Evolutionary conservation across 768 basidiomycete genomes (phyloP).

Genomic region (Boletus reticulatus): DNA sequence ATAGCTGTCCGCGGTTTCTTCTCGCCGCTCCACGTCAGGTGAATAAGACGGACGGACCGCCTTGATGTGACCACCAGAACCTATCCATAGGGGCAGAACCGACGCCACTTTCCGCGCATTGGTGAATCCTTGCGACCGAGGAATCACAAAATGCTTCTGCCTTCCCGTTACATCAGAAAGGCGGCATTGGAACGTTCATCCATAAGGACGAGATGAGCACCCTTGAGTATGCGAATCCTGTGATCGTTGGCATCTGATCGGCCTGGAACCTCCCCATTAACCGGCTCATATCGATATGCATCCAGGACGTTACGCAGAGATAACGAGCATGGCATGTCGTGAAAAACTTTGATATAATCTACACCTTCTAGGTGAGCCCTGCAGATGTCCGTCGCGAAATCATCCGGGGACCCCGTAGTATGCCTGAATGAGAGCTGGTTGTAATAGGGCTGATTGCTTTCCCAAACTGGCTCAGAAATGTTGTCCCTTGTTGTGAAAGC

Average conservation of each 20-base stretch:
- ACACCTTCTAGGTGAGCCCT: conserved; percentile 27
- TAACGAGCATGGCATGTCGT: conserved; percentile 49
- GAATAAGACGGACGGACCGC: conserved; percentile 12
- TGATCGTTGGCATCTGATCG: conserved; percentile 28
- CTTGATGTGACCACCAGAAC: conserved; percentile 7
- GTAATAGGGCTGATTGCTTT: conserved; percentile 26
- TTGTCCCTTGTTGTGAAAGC: conserved; percentile 8
- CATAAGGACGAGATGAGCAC: conserved; percentile 46
- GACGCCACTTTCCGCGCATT: conserved; percentile 16
- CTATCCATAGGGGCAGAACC: conserved; percentile 16
- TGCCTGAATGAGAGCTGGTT: conserved; percentile 13
- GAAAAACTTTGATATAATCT: conserved; percentile 61
- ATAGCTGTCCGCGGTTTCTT: conserved; percentile 10
- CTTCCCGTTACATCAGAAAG: conserved; percentile 38
- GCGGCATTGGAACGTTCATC: conserved; percentile 46
- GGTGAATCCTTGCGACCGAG: conserved; percentile 19
- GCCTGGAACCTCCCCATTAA: conserved; percentile 7
- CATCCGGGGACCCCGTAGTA: conserved; percentile 4
- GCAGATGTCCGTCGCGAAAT: conserved; percentile 14
- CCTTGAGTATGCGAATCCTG: conserved; percentile 47
- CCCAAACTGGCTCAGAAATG: conserved; percentile 18
- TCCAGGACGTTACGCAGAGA: conserved; percentile 50
- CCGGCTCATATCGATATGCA: conserved; percentile 41
- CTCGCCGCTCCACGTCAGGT: conserved; percentile 8
- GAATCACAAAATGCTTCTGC: conserved; percentile 14